A percentile compares a stretch with the other conserved stretches of the same genome.
Evolutionary conservation across 805 yeast species (phyloP).

Genomic region (Blastobotrys mokoenaii): DNA sequence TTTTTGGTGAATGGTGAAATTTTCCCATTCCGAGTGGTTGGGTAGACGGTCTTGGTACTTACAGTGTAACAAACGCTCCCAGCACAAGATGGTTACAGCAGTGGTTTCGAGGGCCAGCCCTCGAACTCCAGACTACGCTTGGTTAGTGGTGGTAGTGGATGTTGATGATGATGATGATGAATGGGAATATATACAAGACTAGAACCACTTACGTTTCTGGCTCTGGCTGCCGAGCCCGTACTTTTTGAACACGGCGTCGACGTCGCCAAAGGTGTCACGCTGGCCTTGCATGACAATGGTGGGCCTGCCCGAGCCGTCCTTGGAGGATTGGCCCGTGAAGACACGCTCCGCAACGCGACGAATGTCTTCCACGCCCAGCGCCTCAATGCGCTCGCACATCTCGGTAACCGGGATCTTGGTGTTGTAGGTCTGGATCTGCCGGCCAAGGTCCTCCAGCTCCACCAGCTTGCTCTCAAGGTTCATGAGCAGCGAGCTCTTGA

Average conservation of each 20-base stretch:
- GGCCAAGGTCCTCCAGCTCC: slow-evolving; percentile 90
- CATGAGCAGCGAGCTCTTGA: slow-evolving; percentile 81
- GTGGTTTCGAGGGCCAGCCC: no score
- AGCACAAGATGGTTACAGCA: no score
- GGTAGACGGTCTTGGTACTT: no score
- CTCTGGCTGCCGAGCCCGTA: slow-evolving; percentile 61
- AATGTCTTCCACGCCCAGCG: slow-evolving; percentile 58
- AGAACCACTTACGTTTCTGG: not conserved
- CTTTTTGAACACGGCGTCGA: slow-evolving; percentile 49
- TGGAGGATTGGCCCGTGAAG: slow-evolving; percentile 53
- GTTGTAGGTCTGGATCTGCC: slow-evolving; percentile 85
- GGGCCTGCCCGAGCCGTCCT: slow-evolving; percentile 56
- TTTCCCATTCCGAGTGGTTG: no score
- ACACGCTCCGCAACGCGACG: slow-evolving; percentile 66
- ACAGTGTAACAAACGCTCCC: no score
- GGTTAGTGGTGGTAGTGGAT: no score
- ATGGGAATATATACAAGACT: no score
- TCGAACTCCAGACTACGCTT: no score
- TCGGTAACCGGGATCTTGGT: slow-evolving; percentile 65
- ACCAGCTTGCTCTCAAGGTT: slow-evolving; percentile 88
- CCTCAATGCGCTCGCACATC: slow-evolving; percentile 72
- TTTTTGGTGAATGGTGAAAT: not conserved
- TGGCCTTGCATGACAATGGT: slow-evolving; percentile 86
- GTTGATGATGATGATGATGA: no score
- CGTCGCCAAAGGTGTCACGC: slow-evolving; percentile 78